Evolutionary conservation across 1,284 basidiomycete genomes (phyloP), one percentile per base, ranked within the genome.

Genomic region (Heterobasidion parviporum): DNA sequence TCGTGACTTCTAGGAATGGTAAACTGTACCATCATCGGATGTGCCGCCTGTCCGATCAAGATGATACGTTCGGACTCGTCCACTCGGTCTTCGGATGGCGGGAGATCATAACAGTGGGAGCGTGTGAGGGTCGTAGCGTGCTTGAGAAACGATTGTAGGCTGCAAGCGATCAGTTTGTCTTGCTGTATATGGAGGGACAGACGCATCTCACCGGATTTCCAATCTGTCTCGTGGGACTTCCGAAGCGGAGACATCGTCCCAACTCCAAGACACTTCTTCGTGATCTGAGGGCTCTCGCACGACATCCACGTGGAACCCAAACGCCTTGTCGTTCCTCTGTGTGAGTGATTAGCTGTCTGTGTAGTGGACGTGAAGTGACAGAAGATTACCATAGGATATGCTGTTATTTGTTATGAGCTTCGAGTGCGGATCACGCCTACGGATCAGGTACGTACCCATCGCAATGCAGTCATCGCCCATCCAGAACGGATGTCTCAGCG

Each of bases 1-100:
- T 14, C 14, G 7, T 14, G 16, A 14, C 32, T 8, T 38, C 33
- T 2, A 32, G 50, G 35, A 16, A 52, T 12, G 53, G 35, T 34
- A 10, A 45, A 16, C 50, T 79, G 56, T 58, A 83, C 80, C 10
- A 85, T 72, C 82, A 86, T 86, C 0, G 85, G 82, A 61, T 85
- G 83, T 59, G 74, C 76, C 0, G 74, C 59, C 51, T 77, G 74
- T n/a, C 75, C 75, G 15, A 76, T 65, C n/a, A 77, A 68, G 32
- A 67, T 67, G 47, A 76, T 51, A 32, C 36, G n/a, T 53, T 36
- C 53, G 3, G 59, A 53, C 4, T 59, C 47, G 33, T 38, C 15
- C 26, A 51, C 33, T 9, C 36, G 36, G 15, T 35, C 18, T n/a
- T 16, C 8, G 2, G 34, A 14, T 18, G 16, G 18, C 8, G 50